phyloP scores from a whole-genome alignment of 768 basidiomycete species.

The Amyloporia xantha region DNA sequence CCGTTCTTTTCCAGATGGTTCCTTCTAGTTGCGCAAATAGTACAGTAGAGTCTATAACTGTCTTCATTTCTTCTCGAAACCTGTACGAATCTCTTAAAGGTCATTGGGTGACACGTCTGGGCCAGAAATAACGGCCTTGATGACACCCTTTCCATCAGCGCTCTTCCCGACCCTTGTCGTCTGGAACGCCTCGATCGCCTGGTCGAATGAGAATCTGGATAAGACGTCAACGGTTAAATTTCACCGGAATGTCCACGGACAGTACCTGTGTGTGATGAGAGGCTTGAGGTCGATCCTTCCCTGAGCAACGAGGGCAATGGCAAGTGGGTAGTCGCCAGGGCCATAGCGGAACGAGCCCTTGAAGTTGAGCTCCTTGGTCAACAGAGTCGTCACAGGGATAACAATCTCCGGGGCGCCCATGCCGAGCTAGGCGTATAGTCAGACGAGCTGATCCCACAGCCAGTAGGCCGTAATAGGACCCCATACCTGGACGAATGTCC shows the following conservation, averaged over 20 bases:
- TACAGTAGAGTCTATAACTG: too few relatives aligned
- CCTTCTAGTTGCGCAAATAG: too few relatives aligned
- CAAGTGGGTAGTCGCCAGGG: conserved; percentile 78
- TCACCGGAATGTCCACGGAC: background rate
- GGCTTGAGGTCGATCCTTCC: conserved; percentile 85
- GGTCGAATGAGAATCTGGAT: conserved; percentile 64
- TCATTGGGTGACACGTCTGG: conserved; percentile 51
- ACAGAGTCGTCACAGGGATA: conserved; percentile 63
- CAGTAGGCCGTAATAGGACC: too few relatives aligned
- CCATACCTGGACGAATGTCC: conserved; percentile 54
- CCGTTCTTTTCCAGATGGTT: too few relatives aligned
- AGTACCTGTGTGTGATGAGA: conserved; percentile 79
- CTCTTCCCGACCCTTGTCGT: conserved; percentile 77
- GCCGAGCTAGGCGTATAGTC: too few relatives aligned
- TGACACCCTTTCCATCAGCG: conserved; percentile 79
- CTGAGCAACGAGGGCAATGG: conserved; percentile 75
- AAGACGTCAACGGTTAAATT: background rate
- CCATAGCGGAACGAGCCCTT: conserved; percentile 94
- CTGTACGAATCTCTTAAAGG: too few relatives aligned
- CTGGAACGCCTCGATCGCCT: conserved; percentile 76
- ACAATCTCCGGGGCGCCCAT: conserved; percentile 76
- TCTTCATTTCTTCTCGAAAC: too few relatives aligned
- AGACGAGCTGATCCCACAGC: too few relatives aligned
- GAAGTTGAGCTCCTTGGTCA: conserved; percentile 73
- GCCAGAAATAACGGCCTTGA: conserved; percentile 86